Evolutionary conservation across 2,329 filamentous ascomycete genomes (phyloP), one percentile per base, ranked within the genome.

Genomic region (Xylariales sp.): DNA sequence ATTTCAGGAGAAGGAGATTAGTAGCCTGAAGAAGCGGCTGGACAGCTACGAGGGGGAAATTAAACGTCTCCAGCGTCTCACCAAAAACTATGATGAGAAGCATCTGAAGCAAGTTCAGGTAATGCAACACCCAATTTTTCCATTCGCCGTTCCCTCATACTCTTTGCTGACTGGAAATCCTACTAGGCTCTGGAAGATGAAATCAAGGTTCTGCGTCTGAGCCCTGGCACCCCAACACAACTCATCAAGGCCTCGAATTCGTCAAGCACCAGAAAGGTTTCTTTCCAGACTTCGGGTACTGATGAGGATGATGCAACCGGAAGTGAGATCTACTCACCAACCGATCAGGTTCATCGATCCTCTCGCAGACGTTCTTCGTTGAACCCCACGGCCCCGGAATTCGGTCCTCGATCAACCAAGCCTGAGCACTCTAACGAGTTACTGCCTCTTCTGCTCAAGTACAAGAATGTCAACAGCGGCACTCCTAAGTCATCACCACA

Each of bases 71-170:
- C 43, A 49, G n/a, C 39, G 47, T 4, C 47, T 50, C 3, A 37
- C 47, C 42, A 45, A 49, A 22, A 24, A 39, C 5, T 48, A 51
- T 28, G 57, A 60, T 31, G 47, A 52, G 25, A 43, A 46, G 11
- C 49, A 54, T 8, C 45, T 35, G 25, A 36, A 47, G n/a, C 40
- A 48, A 9, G 44, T 58, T 18, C 44, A 49, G 24, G 57, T 59
- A 52, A 47, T 55, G 10, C 12, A 25, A 18, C 3, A 10, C 18
- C 1, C 14, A 9, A 12, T 12, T 19, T 20, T 7, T 11, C 15
- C 5, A 7, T 14, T n/a, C 8, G 11, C n/a, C 18, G 10, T 9
- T 10, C 21, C n/a, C 12, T 12, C 22, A 11, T 3, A 24, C 28
- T 20, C 9, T 19, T 4, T 31, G 9, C 2, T 14, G 32, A 10